Evolutionary conservation across 768 basidiomycete genomes (phyloP).

Genomic region (Lentinula edodes): DNA sequence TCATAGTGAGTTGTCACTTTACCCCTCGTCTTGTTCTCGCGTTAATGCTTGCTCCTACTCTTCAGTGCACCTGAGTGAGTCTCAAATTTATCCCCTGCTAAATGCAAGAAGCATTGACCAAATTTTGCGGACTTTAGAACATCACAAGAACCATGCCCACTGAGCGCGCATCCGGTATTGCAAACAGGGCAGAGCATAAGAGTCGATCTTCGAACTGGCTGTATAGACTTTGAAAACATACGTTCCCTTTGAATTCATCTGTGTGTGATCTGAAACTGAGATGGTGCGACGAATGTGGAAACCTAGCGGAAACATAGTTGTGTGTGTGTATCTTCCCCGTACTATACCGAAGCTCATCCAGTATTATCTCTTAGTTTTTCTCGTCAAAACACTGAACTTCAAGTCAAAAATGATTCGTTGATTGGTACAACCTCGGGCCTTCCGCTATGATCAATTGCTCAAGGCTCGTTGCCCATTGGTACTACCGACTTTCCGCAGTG

Average conservation of each 20-base stretch:
- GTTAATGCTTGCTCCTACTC: constrained; percentile 9
- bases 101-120: neutral
- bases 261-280: neutral
- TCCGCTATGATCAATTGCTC: too few species aligned
- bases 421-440: too few species aligned
- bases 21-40: neutral
- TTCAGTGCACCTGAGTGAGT: constrained; percentile 81
- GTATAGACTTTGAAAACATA: neutral
- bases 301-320: too few species aligned
- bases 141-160: constrained; percentile 90
- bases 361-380: too few species aligned
- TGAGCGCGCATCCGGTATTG: constrained; percentile 24
- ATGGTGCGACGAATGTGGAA: too few species aligned
- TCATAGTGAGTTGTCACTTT: constrained; percentile 60
- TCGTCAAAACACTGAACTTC: too few species aligned
- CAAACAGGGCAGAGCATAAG: neutral
- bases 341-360: too few species aligned
- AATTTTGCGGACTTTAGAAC: constrained; percentile 42
- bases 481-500: too few species aligned
- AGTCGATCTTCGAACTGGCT: neutral
- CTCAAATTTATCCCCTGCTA: neutral
- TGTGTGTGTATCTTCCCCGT: too few species aligned
- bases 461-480: too few species aligned
- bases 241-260: neutral
- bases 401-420: too few species aligned